Evolutionary conservation across 2,329 filamentous ascomycete genomes (phyloP).

Genomic region (Epichloe sp.): DNA sequence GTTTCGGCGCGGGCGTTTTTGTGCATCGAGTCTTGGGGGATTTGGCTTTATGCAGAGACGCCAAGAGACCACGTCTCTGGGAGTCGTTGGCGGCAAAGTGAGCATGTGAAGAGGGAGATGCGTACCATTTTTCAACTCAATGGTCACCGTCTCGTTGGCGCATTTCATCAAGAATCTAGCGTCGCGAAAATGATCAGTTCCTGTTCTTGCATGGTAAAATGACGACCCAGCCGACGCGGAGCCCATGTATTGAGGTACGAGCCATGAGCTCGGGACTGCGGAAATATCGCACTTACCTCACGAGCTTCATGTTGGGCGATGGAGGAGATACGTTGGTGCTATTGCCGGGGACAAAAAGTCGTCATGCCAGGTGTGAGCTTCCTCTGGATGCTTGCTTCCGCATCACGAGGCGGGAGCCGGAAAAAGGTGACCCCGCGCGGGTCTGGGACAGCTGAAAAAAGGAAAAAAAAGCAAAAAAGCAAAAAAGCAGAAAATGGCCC

Average conservation of each 20-base stretch:
- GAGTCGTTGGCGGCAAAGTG: not conserved
- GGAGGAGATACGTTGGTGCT: not conserved
- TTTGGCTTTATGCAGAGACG: not conserved
- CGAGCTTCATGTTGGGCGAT: constrained; percentile 74
- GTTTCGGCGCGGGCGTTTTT: not conserved
- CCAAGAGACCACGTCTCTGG: not conserved
- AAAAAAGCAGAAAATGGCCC: not conserved
- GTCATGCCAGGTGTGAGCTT: not conserved
- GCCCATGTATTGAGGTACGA: not conserved
- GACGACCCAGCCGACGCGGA: not conserved
- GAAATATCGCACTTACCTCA: constrained; percentile 52
- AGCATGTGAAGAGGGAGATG: not conserved
- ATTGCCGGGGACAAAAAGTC: not conserved
- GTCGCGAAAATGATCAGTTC: constrained; percentile 1
- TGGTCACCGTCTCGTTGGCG: constrained; percentile 93
- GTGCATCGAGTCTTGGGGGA: not conserved
- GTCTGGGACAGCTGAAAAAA: not conserved
- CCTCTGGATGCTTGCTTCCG: too few species aligned
- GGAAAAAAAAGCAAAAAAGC: too few species aligned
- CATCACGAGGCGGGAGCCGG: not conserved
- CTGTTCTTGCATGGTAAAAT: constrained; percentile 8
- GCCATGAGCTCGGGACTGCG: not conserved
- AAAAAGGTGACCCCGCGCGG: not conserved
- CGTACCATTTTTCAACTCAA: constrained; percentile 95
- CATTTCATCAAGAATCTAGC: constrained; percentile 97